These are phyloP conservation scores for Metschnikowia chrysomelidarum DNA, from an alignment of 805 yeast genomes.

Conservation along the genomic window DNA sequence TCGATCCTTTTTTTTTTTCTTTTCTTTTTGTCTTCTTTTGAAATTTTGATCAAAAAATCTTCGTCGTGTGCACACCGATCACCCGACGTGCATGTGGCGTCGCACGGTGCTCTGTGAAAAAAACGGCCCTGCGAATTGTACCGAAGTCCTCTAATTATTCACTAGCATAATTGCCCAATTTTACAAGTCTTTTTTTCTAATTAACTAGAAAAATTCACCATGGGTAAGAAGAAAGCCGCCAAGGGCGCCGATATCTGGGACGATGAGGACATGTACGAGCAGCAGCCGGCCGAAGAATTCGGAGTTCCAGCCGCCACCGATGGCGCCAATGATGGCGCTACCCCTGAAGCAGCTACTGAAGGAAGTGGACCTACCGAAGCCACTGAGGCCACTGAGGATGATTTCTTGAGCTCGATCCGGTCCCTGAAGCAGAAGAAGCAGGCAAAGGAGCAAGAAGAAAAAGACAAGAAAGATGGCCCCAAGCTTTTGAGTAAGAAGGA, in stretches of 20 bases:
- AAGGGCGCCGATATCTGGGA: constrained; percentile 80
- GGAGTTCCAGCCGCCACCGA: constrained; percentile 23
- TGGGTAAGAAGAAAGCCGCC: constrained; percentile 58
- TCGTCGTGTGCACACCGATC: too few relatives aligned
- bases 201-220: too few relatives aligned
- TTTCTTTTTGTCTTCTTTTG: too few relatives aligned
- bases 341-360: constrained; percentile 16
- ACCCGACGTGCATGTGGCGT: too few relatives aligned
- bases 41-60: too few relatives aligned
- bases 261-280: constrained; percentile 56
- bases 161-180: too few relatives aligned
- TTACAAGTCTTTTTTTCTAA: too few relatives aligned
- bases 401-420: constrained; percentile 81
- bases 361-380: constrained; percentile 11
- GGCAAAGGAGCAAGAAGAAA: constrained; percentile 60
- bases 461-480: constrained; percentile 54
- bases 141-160: too few relatives aligned
- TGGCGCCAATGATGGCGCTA: constrained; percentile 19
- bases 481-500: constrained; percentile 88
- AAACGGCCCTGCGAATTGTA: too few relatives aligned
- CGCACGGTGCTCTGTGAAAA: too few relatives aligned
- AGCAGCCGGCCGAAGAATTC: constrained; percentile 35
- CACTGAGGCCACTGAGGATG: constrained; percentile 28
- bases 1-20: too few relatives aligned
- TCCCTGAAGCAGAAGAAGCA: constrained; percentile 76